Evolutionary conservation across 1,139 yeast genomes (phyloP).

Genomic region (Suhomyces bokatorum): DNA sequence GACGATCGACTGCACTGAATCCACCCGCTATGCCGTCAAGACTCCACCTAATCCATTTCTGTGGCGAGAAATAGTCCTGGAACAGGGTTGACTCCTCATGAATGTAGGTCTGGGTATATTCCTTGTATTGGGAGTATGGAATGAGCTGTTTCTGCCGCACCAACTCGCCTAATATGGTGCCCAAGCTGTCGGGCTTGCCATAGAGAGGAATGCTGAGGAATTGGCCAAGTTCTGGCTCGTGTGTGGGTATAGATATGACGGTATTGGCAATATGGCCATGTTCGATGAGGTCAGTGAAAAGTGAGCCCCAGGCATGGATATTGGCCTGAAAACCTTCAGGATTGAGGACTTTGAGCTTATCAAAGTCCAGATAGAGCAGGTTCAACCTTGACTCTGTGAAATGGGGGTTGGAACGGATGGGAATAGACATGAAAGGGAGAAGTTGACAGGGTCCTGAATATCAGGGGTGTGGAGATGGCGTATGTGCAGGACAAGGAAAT

Average conservation of each 20-base stretch:
- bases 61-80: constrained; percentile 21
- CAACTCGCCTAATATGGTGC: constrained; percentile 28
- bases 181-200: constrained; percentile 33
- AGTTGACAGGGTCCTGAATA: background rate
- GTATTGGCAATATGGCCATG: constrained; percentile 19
- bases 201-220: constrained; percentile 27
- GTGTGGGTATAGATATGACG: constrained; percentile 24
- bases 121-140: constrained; percentile 19
- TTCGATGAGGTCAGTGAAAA: constrained; percentile 26
- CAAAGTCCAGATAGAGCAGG: constrained; percentile 67
- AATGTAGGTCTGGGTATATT: constrained; percentile 10
- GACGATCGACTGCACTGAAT: constrained; percentile 11
- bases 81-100: constrained; percentile 11
- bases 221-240: constrained; percentile 23
- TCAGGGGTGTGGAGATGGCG: no score
- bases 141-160: constrained; percentile 23
- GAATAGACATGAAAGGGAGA: background rate
- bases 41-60: constrained; percentile 25
- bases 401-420: constrained; percentile 16
- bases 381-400: constrained; percentile 53
- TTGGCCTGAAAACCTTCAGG: constrained; percentile 74
- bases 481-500: no score
- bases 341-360: constrained; percentile 50
- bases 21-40: constrained; percentile 3
- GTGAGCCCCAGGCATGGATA: constrained; percentile 57